Conservation (phyloP, 768 basidiomycete species). For the Rhizopogon rudus region DNA sequence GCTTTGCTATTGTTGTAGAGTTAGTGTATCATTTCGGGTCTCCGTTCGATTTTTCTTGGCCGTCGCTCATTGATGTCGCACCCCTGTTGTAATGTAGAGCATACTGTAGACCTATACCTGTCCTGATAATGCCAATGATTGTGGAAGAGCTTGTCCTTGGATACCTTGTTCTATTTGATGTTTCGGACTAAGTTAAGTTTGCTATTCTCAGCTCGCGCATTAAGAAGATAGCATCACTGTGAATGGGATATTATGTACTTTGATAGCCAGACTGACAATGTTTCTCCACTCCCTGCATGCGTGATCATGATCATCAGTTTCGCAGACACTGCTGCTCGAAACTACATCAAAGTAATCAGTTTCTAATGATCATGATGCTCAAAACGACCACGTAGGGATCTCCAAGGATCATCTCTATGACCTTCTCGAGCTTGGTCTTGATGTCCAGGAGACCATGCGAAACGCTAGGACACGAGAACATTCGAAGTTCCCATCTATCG, state of each 20-base stretch:
- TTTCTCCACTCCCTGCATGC: too few relatives aligned
- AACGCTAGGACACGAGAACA: not conserved
- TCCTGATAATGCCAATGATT: not conserved
- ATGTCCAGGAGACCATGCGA: not conserved
- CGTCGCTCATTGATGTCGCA: constrained; percentile 1
- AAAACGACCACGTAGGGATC: too few relatives aligned
- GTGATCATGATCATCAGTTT: too few relatives aligned
- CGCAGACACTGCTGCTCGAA: too few relatives aligned
- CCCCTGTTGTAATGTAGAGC: not conserved
- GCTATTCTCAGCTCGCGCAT: too few relatives aligned
- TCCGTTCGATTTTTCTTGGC: not conserved
- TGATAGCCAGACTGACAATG: too few relatives aligned
- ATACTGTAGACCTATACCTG: not conserved
- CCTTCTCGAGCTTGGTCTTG: not conserved
- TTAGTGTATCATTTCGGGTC: not conserved
- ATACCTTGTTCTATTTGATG: not conserved
- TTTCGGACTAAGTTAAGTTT: too few relatives aligned
- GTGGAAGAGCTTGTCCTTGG: not conserved
- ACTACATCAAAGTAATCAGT: too few relatives aligned
- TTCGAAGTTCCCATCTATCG: not conserved
- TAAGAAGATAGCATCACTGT: not conserved
- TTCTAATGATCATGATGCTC: too few relatives aligned
- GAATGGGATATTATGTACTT: too few relatives aligned
- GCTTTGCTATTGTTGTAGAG: not conserved
- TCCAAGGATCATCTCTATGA: too few relatives aligned